phyloP scores from a whole-genome alignment of 2,329 filamentous ascomycete genomes.

The Hortaea sp. region DNA sequence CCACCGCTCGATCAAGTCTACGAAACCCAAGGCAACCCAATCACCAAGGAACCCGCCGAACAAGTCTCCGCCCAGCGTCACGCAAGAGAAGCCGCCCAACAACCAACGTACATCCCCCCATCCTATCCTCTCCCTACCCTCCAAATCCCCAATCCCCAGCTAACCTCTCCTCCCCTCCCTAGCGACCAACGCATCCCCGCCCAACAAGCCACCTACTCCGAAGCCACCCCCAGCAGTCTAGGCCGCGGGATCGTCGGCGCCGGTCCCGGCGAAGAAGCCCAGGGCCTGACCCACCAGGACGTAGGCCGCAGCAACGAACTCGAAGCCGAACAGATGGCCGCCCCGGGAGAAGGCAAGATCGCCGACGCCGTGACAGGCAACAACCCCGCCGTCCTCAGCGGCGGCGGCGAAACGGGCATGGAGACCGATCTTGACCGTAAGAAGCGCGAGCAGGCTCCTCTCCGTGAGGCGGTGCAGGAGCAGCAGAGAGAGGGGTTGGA shows the following conservation, averaged over 20 bases:
- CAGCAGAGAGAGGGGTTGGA: conserved; percentile 27
- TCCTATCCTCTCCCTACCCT: not conserved
- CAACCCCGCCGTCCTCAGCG: conserved; percentile 13
- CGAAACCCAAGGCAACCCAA: conserved; percentile 37
- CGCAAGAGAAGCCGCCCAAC: conserved; percentile 15
- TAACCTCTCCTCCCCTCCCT: not conserved
- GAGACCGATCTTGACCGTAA: conserved; percentile 39
- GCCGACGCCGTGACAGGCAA: conserved; percentile 29
- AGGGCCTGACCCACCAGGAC: conserved; percentile 29
- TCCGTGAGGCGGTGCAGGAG: conserved; percentile 31
- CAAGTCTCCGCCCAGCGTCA: conserved; percentile 23
- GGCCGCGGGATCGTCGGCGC: conserved; percentile 36
- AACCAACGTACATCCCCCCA: conserved; percentile 9
- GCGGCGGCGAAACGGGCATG: conserved; percentile 27
- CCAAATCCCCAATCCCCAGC: not conserved
- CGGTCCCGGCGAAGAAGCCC: conserved; percentile 33
- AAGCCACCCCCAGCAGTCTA: conserved; percentile 26
- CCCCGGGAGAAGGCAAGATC: conserved; percentile 37
- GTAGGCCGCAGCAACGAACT: conserved; percentile 37
- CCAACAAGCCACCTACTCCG: conserved; percentile 25
- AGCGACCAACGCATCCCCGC: conserved; percentile 29
- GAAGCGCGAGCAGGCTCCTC: conserved; percentile 38
- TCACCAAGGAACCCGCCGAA: conserved; percentile 33
- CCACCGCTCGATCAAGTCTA: conserved; percentile 36
- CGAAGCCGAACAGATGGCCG: conserved; percentile 39